Percentiles rank a stretch among this genome's conserved stretches.
Conservation (phyloP, 148 eudicot species). For the Heliosperma pusillum region DNA sequence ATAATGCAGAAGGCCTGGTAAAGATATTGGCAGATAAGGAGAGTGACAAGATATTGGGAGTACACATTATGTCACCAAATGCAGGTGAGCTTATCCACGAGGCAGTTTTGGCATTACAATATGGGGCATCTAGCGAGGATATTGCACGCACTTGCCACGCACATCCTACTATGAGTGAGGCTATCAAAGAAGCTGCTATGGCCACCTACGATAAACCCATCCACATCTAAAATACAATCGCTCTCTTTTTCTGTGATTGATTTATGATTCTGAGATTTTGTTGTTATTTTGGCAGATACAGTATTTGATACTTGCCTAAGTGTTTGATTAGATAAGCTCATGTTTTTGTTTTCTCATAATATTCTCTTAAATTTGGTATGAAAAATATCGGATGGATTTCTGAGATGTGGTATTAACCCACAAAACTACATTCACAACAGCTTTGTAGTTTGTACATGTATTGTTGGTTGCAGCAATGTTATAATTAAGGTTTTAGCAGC, state of each 20-base stretch:
- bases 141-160: slow-evolving; percentile 99
- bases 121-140: slow-evolving; percentile 94
- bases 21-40: slow-evolving; percentile 86
- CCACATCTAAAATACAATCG: too few relatives aligned
- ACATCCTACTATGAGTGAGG: slow-evolving; percentile 98
- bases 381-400: neutral
- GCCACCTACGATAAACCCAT: slow-evolving; percentile 43
- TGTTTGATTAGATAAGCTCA: slow-evolving; percentile 13
- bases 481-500: too few relatives aligned
- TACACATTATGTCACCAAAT: slow-evolving; percentile 88
- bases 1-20: slow-evolving; percentile 89
- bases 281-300: slow-evolving; percentile 12
- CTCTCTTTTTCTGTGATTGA: neutral
- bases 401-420: neutral
- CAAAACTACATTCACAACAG: neutral
- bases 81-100: slow-evolving; percentile 98
- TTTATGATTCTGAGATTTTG: slow-evolving; percentile 14
- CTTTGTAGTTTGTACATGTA: neutral
- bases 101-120: slow-evolving; percentile 73
- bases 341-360: neutral
- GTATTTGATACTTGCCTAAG: slow-evolving; percentile 2
- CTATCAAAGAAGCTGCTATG: slow-evolving; percentile 96
- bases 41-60: slow-evolving; percentile 83
- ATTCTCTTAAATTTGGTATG: neutral
- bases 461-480: neutral